Evolutionary conservation across 108 stramenopile species (phyloP).

Genomic region (Skeletonema tropicum): DNA sequence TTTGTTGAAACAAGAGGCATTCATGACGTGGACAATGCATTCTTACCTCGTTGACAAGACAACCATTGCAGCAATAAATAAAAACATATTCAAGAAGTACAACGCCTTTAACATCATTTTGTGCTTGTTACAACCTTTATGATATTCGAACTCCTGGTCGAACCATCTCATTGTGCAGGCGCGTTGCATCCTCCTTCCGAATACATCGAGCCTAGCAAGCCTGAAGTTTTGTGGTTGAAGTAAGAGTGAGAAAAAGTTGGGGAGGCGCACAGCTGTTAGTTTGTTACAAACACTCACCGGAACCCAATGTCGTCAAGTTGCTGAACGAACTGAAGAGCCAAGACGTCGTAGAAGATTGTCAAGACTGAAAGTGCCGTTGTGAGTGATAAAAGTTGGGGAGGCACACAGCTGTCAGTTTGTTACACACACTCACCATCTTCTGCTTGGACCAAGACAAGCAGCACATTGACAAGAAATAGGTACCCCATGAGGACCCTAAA

Average conservation of each 20-base stretch:
- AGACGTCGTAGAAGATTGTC: conserved; percentile 5
- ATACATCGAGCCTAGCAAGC: background rate
- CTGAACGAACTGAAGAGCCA: conserved; percentile 13
- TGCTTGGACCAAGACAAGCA: conserved; percentile 3
- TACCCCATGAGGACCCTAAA: conserved; percentile 1
- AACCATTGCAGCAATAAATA: conserved; percentile 2
- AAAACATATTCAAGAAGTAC: background rate
- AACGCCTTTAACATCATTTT: background rate
- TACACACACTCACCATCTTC: too few relatives aligned
- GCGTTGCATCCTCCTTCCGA: background rate
- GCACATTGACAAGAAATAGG: background rate
- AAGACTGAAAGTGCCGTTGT: too few relatives aligned
- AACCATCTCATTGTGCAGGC: background rate
- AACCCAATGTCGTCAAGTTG: conserved; percentile 15
- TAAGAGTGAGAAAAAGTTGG: too few relatives aligned
- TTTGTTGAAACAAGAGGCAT: background rate
- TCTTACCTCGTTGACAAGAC: conserved; percentile 1
- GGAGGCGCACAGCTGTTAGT: too few relatives aligned
- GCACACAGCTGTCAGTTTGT: too few relatives aligned
- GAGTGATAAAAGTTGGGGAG: too few relatives aligned
- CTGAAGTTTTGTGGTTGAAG: too few relatives aligned
- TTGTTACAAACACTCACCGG: too few relatives aligned
- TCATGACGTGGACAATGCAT: background rate
- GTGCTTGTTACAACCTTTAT: background rate
- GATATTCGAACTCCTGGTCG: background rate